Evolutionary conservation across 805 yeast species (phyloP), one percentile per base, ranked within the genome.

Genomic region (Kodamaea hsintzibuensis): DNA sequence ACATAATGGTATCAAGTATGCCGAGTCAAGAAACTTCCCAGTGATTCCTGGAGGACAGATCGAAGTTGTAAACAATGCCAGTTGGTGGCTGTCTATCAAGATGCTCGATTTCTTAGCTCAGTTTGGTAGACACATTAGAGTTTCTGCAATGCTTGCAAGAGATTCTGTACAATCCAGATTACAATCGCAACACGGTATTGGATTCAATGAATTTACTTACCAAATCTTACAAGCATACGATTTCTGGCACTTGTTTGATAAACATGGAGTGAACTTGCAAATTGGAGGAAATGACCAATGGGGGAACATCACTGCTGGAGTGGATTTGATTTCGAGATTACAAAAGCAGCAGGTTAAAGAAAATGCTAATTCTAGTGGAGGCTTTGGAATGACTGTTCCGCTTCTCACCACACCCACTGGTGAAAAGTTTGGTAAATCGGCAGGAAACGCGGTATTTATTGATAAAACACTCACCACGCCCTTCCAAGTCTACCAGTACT

Each of bases 271-370:
- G 43, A 76, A 78, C 43, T 70, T 91, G 12, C 98, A 95, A 72
- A 85, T 89, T 37, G 99, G 99, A 19, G 99, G 99, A 5, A 91
- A 89, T 65, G 99, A 95, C 67, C 99, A 95, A 70, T 95, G 97
- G 91, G 99, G 99, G 1, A 95, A 95, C 63, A 95, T 95, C 55
- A 90, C 96, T 1, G 98, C 98, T 0, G 99, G 99, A 0, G 82
- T 89, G 40, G 99, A 95, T 63, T 77, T 95, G 54, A 91, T 92
- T 40, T 77, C 86, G 0, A 74, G 96, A 57, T 66, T 89, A 60
- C 61, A 68, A 56, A 60, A 60, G 52, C 51, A 60, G 8, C 46
- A 38, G 5, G 47, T 47, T 12, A 38, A 27, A 14, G 54, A 9
- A 6, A 30, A 18, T 3, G 44, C n/a, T 16, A 27, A 22, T 3